Base-by-base conservation (phyloP, 164 flowering plant genomes). In the Piper longum region DNA sequence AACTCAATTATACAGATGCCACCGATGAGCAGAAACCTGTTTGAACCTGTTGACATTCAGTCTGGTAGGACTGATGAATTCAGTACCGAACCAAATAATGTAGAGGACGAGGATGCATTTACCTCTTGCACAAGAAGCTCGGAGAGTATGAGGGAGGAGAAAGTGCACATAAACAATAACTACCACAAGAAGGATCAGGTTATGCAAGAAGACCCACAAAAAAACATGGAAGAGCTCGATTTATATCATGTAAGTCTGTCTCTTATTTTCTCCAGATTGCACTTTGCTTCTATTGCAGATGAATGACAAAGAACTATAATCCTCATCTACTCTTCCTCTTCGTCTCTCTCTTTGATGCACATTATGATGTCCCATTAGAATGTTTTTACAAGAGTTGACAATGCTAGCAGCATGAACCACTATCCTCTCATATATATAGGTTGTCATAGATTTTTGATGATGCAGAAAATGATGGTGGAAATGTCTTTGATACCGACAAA, bases 11-110 rank as follows among this genome's bases (percentile, higher is more conserved):
- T 82, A 60, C 70, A 80, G 41, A 78, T 76, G 70, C 81, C 82
- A 48, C 78, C 80, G 82, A 81, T 84, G 68, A 83, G 88, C 66
- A 82, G 73, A 66, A 82, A 65, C 56, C 58, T 88, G 48, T 85
- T 84, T 68, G 80, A 82, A 54, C 62, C 82, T 65, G 85, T 86
- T 42, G 77, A 82, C 74, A 70, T 74, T 14, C 62, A 18, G 52
- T 43, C 79, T 55, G 60, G 54, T 61, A 78, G 67, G 41, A 54
- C 68, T 4, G 55, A 61, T 41, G 74, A 62, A 55, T 51, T 60
- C 56, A 65, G 55, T 72, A 26, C 36, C 36, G 75, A 73, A 61
- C 51, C 63, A 40, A 75, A 67, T 56, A 70, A 66, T 59, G 69
- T 63, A 44, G 65, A 71, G 59, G 78, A 64, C 26, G 70, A 48